Evolutionary conservation across 23 red algal genomes (phyloP), one percentile per base, ranked within the genome.

Genomic region (Chondrus crispus): DNA sequence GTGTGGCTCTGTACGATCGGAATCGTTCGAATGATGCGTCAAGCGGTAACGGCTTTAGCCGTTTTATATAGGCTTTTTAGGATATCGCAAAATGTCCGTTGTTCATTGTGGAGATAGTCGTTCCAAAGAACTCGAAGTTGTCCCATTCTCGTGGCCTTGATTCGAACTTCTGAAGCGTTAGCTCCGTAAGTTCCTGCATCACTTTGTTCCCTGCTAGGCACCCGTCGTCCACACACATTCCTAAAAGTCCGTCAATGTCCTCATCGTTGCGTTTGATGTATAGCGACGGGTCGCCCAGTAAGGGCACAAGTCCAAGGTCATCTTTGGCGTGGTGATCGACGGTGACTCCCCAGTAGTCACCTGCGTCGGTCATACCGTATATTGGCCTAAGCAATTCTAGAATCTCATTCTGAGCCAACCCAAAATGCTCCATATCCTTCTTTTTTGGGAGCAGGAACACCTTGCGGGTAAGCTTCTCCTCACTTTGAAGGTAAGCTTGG

Each of bases 151-250:
- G 37, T 26, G 37, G 38, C 26, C 43, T 77, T 77, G 71, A 77
- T 8, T 77, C 1, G n/a, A n/a, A n/a, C n/a, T n/a, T n/a, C n/a
- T n/a, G n/a, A n/a, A n/a, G n/a, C n/a, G n/a, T n/a, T n/a, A n/a
- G n/a, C n/a, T n/a, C n/a, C 29, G 78, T 82, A 0, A 57, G 40
- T 20, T 50, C 47, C 46, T 36, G 18, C 30, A 86, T 71, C 26
- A 39, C 41, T 36, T n/a, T 40, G 29, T 40, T 71, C 20, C 82
- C 82, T 1, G 58, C 53, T 13, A 19, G 22, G 26, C 70, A 35
- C 22, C 20, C n/a, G 62, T 71, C 82, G 19, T 86, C 82, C 1
- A 86, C 82, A 71, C 70, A 86, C 8, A 28, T 70, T n/a, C 82
- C 82, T 40, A 47, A n/a, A n/a, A n/a, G n/a, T n/a, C n/a, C n/a